Evolutionary conservation across 2,329 filamentous ascomycete genomes (phyloP).

Genomic region (Macrophomina pseudophaseolina): DNA sequence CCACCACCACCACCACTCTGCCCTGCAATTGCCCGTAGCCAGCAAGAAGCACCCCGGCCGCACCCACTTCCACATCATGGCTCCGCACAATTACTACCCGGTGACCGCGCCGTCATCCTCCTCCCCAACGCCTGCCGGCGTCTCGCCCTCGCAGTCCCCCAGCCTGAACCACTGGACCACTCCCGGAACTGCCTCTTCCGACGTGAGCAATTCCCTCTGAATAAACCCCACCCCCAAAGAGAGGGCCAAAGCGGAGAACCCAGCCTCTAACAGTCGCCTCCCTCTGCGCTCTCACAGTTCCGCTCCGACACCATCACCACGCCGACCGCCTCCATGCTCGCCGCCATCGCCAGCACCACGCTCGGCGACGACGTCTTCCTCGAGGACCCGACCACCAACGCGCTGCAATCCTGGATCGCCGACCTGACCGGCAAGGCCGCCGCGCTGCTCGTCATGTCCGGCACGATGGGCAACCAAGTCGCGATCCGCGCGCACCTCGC

Average conservation of each 20-base stretch:
- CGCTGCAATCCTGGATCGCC: slow-evolving; percentile 77
- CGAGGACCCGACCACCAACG: slow-evolving; percentile 79
- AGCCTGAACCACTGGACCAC: slow-evolving; percentile 39
- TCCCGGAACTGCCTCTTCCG: slow-evolving; percentile 59
- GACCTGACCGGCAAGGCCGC: slow-evolving; percentile 75
- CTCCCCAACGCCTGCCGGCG: not conserved
- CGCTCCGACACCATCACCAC: slow-evolving; percentile 52
- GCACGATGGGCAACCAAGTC: slow-evolving; percentile 94
- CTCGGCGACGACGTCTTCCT: slow-evolving; percentile 83
- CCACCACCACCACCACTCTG: not conserved
- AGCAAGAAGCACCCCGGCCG: not conserved
- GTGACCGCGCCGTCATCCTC: slow-evolving; percentile 12
- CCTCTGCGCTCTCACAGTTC: slow-evolving; percentile 36
- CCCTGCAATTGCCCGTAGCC: too few species aligned
- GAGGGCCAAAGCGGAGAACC: not conserved
- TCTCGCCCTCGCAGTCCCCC: slow-evolving; percentile 4
- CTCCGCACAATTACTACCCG: slow-evolving; percentile 17
- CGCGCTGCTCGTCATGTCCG: slow-evolving; percentile 81
- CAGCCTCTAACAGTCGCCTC: not conserved
- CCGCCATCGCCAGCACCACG: slow-evolving; percentile 74
- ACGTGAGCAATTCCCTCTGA: slow-evolving; percentile 34
- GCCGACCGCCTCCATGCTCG: slow-evolving; percentile 71
- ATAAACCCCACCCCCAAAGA: not conserved
- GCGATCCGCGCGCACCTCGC: slow-evolving; percentile 77
- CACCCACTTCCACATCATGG: slow-evolving; percentile 7